phyloP scores from a whole-genome alignment of 2,329 filamentous ascomycete genomes.

The Tolypocladium tundrense region DNA sequence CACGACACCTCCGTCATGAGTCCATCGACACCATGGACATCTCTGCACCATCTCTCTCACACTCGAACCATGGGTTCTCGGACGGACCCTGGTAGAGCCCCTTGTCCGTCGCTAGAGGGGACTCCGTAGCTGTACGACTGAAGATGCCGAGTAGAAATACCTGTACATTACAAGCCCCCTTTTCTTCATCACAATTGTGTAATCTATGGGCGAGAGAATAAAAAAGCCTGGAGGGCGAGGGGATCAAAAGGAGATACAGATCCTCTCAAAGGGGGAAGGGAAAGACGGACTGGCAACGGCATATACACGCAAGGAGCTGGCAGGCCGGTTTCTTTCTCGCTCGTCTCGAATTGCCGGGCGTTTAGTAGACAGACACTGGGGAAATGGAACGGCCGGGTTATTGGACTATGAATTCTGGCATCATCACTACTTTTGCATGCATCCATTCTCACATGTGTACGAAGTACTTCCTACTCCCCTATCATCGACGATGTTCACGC shows the following conservation, averaged over 20 bases:
- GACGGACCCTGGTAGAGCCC: background rate
- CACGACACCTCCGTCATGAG: slow-evolving; percentile 28
- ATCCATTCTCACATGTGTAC: background rate
- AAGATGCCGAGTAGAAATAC: background rate
- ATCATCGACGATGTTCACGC: background rate
- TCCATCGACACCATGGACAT: background rate
- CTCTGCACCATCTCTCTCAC: background rate
- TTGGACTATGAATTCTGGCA: background rate
- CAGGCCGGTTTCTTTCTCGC: background rate
- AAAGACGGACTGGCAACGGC: background rate
- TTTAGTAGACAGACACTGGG: background rate
- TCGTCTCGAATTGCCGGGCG: background rate
- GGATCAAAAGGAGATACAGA: background rate
- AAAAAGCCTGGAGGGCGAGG: background rate
- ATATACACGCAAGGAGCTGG: background rate
- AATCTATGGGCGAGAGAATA: background rate
- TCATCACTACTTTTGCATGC: background rate
- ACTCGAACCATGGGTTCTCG: background rate
- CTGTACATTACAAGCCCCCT: background rate
- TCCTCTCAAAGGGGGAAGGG: background rate
- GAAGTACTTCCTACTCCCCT: background rate
- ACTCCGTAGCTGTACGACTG: background rate
- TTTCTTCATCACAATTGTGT: background rate
- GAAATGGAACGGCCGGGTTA: background rate
- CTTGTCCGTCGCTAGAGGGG: background rate